Evolutionary conservation across 768 basidiomycete genomes (phyloP).

Genomic region (Rhizopogon roseolus): DNA sequence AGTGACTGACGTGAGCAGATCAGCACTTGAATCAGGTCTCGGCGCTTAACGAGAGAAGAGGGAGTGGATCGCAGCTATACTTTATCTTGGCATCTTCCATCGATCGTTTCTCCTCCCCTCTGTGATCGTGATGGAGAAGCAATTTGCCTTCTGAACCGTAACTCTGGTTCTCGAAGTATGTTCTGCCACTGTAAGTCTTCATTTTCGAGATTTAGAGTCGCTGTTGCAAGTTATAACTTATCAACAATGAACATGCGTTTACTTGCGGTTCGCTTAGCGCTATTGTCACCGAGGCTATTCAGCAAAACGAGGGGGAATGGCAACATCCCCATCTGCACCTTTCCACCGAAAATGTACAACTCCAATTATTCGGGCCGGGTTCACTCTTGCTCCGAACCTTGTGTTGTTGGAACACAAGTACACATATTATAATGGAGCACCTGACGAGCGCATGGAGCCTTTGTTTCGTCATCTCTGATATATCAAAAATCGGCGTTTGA

Average conservation of each 20-base stretch:
- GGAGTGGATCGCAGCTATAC: constrained; percentile 27
- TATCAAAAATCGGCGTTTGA: too few relatives aligned
- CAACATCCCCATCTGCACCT: too few relatives aligned
- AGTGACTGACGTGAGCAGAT: not conserved
- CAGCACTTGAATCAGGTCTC: not conserved
- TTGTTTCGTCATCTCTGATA: too few relatives aligned
- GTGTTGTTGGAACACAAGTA: too few relatives aligned
- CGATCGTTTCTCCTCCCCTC: not conserved
- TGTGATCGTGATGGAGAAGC: not conserved
- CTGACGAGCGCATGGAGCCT: too few relatives aligned
- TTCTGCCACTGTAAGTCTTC: not conserved
- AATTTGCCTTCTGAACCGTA: not conserved
- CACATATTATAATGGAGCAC: too few relatives aligned
- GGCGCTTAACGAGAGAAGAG: constrained; percentile 7
- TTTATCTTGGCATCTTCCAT: not conserved
- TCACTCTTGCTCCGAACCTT: not conserved
- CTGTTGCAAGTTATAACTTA: not conserved
- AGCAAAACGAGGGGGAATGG: constrained; percentile 1
- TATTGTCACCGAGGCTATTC: constrained; percentile 9
- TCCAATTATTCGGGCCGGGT: not conserved
- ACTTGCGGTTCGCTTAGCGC: constrained; percentile 22
- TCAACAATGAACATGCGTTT: constrained; percentile 17
- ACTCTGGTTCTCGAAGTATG: not conserved
- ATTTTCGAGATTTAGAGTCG: not conserved
- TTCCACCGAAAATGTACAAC: too few relatives aligned